Conservation (phyloP, 176 grass and related monocot species). For the Luzula sylvatica region DNA sequence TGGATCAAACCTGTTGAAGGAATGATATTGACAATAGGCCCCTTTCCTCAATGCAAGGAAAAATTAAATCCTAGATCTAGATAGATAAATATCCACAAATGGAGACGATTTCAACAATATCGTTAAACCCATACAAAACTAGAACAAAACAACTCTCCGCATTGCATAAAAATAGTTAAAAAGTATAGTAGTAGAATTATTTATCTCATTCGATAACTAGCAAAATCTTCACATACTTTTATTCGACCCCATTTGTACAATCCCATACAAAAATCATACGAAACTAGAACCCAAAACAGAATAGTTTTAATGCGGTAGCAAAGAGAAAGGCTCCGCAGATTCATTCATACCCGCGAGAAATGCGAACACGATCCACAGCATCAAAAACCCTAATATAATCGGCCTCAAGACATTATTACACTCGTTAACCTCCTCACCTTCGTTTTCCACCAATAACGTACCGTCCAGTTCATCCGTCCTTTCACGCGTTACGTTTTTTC, state of each 20-base stretch:
- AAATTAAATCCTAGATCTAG: no score
- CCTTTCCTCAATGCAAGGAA: no score
- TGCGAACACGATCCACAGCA: constrained; percentile 61
- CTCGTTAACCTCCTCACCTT: constrained; percentile 30
- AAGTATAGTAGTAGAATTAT: no score
- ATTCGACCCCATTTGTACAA: background rate
- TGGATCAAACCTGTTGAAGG: no score
- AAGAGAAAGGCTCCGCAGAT: constrained; percentile 11
- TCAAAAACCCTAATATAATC: constrained; percentile 52
- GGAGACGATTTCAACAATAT: no score
- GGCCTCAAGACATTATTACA: constrained; percentile 58
- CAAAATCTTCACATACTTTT: background rate
- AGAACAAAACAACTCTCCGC: no score
- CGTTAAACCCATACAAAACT: no score
- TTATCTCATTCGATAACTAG: no score
- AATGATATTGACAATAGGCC: no score
- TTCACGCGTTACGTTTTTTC: constrained; percentile 20
- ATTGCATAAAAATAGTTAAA: no score
- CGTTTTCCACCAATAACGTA: constrained; percentile 4
- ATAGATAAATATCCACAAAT: no score
- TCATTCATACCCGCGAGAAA: constrained; percentile 77
- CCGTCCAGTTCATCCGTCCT: background rate
- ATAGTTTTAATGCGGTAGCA: no score
- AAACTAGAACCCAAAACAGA: background rate
- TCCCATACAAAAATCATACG: background rate